Evolutionary conservation across 2,329 filamentous ascomycete species (phyloP).

Genomic region (Ceratocystis alfenasii): DNA sequence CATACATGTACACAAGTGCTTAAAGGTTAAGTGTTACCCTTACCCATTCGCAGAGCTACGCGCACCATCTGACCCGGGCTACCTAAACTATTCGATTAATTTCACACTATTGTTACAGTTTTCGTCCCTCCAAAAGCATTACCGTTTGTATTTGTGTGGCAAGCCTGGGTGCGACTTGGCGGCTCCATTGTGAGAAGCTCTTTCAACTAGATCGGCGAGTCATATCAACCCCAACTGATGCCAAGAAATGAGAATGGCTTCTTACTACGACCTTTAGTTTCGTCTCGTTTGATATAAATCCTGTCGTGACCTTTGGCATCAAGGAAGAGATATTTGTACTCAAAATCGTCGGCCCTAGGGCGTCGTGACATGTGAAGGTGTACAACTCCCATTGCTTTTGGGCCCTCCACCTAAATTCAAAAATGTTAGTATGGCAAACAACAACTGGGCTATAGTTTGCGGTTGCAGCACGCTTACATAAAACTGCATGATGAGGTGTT

Average conservation of each 20-base stretch:
- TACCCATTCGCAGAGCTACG: too few relatives aligned
- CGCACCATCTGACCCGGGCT: neutral
- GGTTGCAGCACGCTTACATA: conserved; percentile 41
- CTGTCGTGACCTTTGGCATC: conserved; percentile 62
- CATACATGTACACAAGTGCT: too few relatives aligned
- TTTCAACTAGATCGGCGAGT: too few relatives aligned
- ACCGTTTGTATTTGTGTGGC: neutral
- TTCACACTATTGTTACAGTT: conserved; percentile 13
- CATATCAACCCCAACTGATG: conserved; percentile 41
- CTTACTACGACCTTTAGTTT: conserved; percentile 26
- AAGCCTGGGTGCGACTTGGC: too few relatives aligned
- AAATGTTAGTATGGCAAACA: conserved; percentile 19
- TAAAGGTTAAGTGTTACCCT: too few relatives aligned
- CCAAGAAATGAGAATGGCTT: conserved; percentile 48
- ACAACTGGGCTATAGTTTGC: too few relatives aligned
- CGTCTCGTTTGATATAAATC: conserved; percentile 54
- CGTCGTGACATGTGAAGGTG: conserved; percentile 65
- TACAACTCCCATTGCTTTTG: conserved; percentile 59
- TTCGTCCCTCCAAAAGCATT: neutral
- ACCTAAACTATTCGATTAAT: neutral
- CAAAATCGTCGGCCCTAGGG: conserved; percentile 52
- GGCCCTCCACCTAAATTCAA: conserved; percentile 55
- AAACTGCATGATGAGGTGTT: conserved; percentile 78
- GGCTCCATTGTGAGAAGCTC: neutral
- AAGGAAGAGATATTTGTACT: conserved; percentile 69